Percentiles rank a stretch among this genome's conserved stretches.
These are phyloP conservation scores for Coccinonectria pachysandricola DNA, from an alignment of 2,329 filamentous ascomycete species.

Conservation along the genomic window DNA sequence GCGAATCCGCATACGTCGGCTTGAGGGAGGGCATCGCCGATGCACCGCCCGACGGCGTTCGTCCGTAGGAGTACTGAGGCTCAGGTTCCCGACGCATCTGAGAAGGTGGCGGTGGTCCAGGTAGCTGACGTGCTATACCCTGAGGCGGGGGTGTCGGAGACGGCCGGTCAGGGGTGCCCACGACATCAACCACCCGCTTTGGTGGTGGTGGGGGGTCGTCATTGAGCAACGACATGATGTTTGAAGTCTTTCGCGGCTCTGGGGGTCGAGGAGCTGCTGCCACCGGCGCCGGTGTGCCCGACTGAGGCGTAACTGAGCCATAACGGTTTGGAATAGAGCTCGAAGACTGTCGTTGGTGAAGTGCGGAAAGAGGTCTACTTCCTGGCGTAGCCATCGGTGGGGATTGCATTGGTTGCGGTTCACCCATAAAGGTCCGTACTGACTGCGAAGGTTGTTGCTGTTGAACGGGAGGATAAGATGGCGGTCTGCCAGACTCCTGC, in stretches of 20 bases:
- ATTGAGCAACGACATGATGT: slow-evolving; percentile 52
- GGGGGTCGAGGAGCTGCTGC: slow-evolving; percentile 31
- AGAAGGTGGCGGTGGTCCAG: slow-evolving; percentile 28
- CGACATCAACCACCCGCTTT: slow-evolving; percentile 43
- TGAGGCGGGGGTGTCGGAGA: slow-evolving; percentile 42
- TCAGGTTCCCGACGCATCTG: slow-evolving; percentile 41
- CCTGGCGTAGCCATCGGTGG: slow-evolving; percentile 29
- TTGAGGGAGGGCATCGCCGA: slow-evolving; percentile 46
- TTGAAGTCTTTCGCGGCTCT: slow-evolving; percentile 50
- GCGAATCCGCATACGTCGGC: slow-evolving; percentile 40
- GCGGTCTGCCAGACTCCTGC: slow-evolving; percentile 34
- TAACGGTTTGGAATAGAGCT: slow-evolving; percentile 23
- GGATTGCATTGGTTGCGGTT: slow-evolving; percentile 27
- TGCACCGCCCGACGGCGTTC: slow-evolving; percentile 21
- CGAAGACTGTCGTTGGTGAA: slow-evolving; percentile 25
- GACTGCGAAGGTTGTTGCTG: slow-evolving; percentile 28
- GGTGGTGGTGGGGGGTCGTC: slow-evolving; percentile 43
- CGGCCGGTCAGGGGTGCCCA: slow-evolving; percentile 27
- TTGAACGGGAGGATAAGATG: slow-evolving; percentile 18
- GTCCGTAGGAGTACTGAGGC: slow-evolving; percentile 37
- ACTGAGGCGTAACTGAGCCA: slow-evolving; percentile 16
- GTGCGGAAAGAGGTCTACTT: slow-evolving; percentile 27
- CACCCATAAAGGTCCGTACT: slow-evolving; percentile 30
- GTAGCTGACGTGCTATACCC: slow-evolving; percentile 30
- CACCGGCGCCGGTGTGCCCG: slow-evolving; percentile 21